phyloP scores from a whole-genome alignment of 208 protist species.

The Tritrichomonas musculus region DNA sequence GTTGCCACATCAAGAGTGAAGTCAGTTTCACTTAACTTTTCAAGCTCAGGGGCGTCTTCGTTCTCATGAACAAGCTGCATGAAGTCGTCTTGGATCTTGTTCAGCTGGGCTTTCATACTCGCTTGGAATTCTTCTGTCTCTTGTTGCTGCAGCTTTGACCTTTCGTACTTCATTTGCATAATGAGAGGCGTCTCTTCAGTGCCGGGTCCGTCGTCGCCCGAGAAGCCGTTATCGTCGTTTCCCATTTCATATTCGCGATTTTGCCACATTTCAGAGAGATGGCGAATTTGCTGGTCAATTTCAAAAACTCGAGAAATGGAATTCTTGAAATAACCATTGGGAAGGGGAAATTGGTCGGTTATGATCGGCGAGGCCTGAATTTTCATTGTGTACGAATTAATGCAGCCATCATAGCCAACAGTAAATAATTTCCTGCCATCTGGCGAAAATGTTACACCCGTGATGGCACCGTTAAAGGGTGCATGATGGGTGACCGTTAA shows the following conservation, averaged over 20 bases:
- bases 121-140: neutral
- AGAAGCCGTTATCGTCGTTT: neutral
- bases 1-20: neutral
- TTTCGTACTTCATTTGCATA: neutral
- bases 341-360: neutral
- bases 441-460: neutral
- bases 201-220: neutral
- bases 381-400: neutral
- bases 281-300: neutral
- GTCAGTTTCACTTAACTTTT: neutral
- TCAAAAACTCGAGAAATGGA: neutral
- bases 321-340: neutral
- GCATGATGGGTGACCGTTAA: neutral
- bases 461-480: neutral
- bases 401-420: slow-evolving; percentile 26
- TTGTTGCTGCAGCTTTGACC: neutral
- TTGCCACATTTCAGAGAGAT: neutral
- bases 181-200: neutral
- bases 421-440: slow-evolving; percentile 2
- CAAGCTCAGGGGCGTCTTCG: slow-evolving; percentile 14
- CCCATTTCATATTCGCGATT: neutral
- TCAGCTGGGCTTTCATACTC: neutral
- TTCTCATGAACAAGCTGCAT: neutral
- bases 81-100: neutral
- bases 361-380: neutral